These are phyloP conservation scores for Saccharomyces pastorianus DNA, from an alignment of 1,139 yeast genomes.

Conservation along the genomic window DNA sequence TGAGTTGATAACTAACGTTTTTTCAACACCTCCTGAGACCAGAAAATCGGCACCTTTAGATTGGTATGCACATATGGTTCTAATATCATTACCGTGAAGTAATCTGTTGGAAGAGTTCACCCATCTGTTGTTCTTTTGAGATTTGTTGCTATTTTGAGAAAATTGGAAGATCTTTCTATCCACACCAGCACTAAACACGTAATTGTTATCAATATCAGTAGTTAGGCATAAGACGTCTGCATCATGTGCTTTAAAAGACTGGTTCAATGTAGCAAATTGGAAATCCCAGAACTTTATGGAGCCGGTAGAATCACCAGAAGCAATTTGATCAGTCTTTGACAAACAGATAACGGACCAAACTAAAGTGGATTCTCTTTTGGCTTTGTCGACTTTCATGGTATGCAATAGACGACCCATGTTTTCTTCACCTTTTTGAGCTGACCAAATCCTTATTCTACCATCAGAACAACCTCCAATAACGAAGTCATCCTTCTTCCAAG, in stretches of 20 bases:
- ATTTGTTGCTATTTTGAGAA: conserved; percentile 28
- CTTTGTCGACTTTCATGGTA: conserved; percentile 75
- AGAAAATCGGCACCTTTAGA: conserved; percentile 62
- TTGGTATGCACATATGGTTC: conserved; percentile 67
- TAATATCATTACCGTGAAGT: conserved; percentile 82
- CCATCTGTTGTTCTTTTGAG: conserved; percentile 54
- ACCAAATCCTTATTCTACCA: conserved; percentile 86
- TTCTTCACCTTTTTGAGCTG: conserved; percentile 30
- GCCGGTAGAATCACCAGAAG: conserved; percentile 95
- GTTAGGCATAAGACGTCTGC: conserved; percentile 82
- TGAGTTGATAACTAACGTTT: conserved; percentile 66
- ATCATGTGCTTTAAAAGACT: conserved; percentile 76
- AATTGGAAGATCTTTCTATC: conserved; percentile 77
- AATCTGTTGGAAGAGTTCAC: conserved; percentile 69
- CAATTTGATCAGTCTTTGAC: conserved; percentile 58
- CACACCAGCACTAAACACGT: conserved; percentile 83
- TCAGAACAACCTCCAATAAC: conserved; percentile 93
- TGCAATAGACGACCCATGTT: conserved; percentile 52
- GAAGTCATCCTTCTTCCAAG: conserved; percentile 59
- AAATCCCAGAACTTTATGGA: conserved; percentile 89
- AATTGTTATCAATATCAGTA: conserved; percentile 52
- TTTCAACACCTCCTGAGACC: conserved; percentile 87
- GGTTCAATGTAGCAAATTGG: conserved; percentile 62
- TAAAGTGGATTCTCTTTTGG: conserved; percentile 66
- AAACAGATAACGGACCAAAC: conserved; percentile 79